phyloP scores from a whole-genome alignment of 495 filamentous ascomycete genomes.

The Clavariopsis aquatica region DNA sequence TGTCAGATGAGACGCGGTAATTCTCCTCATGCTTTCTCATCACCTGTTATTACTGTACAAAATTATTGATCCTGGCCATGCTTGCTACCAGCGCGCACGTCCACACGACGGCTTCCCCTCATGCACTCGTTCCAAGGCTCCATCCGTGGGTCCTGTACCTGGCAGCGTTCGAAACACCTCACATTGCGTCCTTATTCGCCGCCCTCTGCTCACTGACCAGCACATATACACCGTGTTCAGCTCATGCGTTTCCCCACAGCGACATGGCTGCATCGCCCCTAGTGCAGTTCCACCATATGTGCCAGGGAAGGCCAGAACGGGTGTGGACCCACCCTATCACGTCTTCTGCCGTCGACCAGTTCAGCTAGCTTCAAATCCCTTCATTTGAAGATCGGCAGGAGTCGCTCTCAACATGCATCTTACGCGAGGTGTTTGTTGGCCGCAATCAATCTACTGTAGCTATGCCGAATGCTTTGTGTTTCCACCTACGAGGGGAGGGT shows the following conservation, averaged over 20 bases:
- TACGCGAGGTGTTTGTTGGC: slow-evolving; percentile 11
- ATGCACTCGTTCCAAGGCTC: slow-evolving; percentile 5
- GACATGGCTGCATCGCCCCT: slow-evolving; percentile 1
- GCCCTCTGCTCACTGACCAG: neutral
- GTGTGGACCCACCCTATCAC: slow-evolving; percentile 18
- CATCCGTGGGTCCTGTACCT: slow-evolving; percentile 4
- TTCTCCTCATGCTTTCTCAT: neutral
- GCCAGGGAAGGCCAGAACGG: neutral
- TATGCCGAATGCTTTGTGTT: neutral
- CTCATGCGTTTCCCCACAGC: slow-evolving; percentile 9
- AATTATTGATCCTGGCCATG: neutral
- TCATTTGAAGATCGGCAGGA: slow-evolving; percentile 29
- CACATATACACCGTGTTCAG: slow-evolving; percentile 12
- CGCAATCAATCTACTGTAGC: slow-evolving; percentile 24
- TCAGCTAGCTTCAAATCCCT: slow-evolving; percentile 13
- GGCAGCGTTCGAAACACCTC: slow-evolving; percentile 4
- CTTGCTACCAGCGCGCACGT: neutral
- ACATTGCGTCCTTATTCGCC: slow-evolving; percentile 1
- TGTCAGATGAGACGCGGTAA: neutral
- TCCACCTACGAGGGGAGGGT: too few relatives aligned
- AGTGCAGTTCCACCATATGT: slow-evolving; percentile 6
- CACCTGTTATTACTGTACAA: neutral
- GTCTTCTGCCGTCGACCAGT: neutral
- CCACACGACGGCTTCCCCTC: neutral
- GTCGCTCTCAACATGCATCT: slow-evolving; percentile 7